Conservation (phyloP, 345 rosid species). For the Eucalyptus shirleyi region DNA sequence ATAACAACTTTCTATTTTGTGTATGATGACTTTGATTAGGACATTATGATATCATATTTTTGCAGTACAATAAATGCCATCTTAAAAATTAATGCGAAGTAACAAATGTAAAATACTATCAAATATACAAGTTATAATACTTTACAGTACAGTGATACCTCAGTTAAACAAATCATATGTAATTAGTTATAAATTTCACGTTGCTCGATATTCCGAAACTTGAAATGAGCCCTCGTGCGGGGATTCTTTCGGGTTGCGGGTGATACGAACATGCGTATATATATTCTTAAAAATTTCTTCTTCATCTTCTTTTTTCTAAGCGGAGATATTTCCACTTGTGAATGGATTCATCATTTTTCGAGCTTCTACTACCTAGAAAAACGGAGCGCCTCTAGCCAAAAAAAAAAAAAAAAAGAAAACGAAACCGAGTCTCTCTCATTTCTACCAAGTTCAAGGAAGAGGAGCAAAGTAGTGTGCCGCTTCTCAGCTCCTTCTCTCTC, state of each 20-base stretch:
- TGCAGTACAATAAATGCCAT: background rate
- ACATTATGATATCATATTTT: background rate
- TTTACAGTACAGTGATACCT: accelerated
- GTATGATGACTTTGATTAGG: accelerated
- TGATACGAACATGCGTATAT: too few relatives aligned
- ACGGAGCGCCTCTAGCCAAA: background rate
- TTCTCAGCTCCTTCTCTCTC: background rate
- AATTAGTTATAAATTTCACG: background rate
- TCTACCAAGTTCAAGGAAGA: background rate
- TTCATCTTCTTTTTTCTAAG: too few relatives aligned
- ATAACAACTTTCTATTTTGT: background rate
- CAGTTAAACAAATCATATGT: background rate
- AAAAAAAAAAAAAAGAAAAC: background rate
- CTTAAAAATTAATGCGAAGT: background rate
- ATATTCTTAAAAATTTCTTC: too few relatives aligned
- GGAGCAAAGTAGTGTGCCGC: background rate
- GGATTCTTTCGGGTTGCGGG: too few relatives aligned
- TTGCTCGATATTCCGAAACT: background rate
- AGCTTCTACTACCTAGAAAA: background rate
- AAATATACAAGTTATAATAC: background rate
- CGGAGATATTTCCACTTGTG: background rate
- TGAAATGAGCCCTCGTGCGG: background rate
- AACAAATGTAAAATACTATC: background rate
- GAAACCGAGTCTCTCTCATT: background rate
- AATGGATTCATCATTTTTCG: background rate